These are phyloP conservation scores for Carex kokanica DNA, from an alignment of 176 grass and related monocot genomes.

Conservation along the genomic window DNA sequence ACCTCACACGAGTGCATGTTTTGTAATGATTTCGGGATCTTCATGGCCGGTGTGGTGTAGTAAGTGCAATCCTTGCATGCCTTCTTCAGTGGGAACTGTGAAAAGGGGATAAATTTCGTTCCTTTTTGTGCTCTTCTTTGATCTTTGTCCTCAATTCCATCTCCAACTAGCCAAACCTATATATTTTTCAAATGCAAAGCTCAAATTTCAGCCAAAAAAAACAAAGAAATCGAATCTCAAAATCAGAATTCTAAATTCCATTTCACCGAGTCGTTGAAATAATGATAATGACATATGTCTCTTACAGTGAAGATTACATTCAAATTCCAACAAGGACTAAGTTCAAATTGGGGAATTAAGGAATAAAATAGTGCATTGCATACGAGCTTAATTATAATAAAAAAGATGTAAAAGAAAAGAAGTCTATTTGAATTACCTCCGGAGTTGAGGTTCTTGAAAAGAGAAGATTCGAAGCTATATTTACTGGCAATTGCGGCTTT, in stretches of 20 bases:
- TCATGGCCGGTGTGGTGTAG: slow-evolving; percentile 60
- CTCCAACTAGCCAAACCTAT: slow-evolving; percentile 76
- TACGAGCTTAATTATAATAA: background rate
- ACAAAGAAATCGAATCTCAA: background rate
- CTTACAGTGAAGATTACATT: background rate
- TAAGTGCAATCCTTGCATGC: slow-evolving; percentile 58
- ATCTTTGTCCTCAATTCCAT: slow-evolving; percentile 51
- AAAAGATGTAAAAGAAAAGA: background rate
- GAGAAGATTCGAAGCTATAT: slow-evolving; percentile 37
- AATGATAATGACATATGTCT: background rate
- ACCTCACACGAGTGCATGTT: slow-evolving; percentile 89
- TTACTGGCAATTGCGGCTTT: slow-evolving; percentile 50
- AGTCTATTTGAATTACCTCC: slow-evolving; percentile 40
- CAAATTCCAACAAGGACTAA: background rate
- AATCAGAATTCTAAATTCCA: background rate
- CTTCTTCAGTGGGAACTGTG: slow-evolving; percentile 64
- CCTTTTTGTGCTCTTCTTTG: slow-evolving; percentile 63
- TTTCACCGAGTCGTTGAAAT: background rate
- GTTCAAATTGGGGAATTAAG: background rate
- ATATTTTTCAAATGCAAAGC: slow-evolving; percentile 20
- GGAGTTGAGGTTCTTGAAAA: slow-evolving; percentile 47
- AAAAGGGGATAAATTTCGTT: slow-evolving; percentile 63
- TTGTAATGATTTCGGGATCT: slow-evolving; percentile 58
- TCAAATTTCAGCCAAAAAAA: slow-evolving; percentile 13
- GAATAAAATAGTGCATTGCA: background rate